A percentile compares a stretch with the other conserved stretches of the same genome.
Evolutionary conservation across 2,329 filamentous ascomycete species (phyloP).

Genomic region (Epicoccum nigrum): DNA sequence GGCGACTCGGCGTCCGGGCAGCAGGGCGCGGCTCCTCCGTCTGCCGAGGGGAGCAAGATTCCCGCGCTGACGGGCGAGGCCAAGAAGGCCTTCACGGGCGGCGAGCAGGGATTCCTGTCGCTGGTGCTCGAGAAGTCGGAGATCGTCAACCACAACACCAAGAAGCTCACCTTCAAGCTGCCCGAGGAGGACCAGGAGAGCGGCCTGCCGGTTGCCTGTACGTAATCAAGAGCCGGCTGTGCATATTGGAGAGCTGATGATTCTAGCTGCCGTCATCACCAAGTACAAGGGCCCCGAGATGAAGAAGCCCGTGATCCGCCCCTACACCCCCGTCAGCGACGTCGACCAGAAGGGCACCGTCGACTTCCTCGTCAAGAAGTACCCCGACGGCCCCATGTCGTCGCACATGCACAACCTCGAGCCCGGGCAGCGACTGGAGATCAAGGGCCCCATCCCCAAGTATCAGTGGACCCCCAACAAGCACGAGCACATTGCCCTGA

Average conservation of each 20-base stretch:
- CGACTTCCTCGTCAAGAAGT: slow-evolving; percentile 90
- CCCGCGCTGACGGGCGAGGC: slow-evolving; percentile 49
- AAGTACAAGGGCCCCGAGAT: slow-evolving; percentile 86
- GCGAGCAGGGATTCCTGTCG: slow-evolving; percentile 86
- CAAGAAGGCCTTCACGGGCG: slow-evolving; percentile 72
- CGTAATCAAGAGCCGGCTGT: slow-evolving; percentile 52
- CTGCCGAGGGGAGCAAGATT: slow-evolving; percentile 46
- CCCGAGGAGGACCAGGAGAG: slow-evolving; percentile 84
- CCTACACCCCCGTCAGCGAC: slow-evolving; percentile 91
- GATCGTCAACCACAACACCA: slow-evolving; percentile 90
- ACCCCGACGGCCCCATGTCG: slow-evolving; percentile 90
- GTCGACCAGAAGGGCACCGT: slow-evolving; percentile 81
- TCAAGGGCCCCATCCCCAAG: slow-evolving; percentile 96
- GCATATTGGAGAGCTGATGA: not conserved
- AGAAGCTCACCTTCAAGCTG: slow-evolving; percentile 86
- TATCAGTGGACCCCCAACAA: slow-evolving; percentile 91
- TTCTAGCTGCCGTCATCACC: slow-evolving; percentile 73
- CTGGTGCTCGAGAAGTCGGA: slow-evolving; percentile 81
- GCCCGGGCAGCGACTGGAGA: slow-evolving; percentile 80
- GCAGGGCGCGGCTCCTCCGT: slow-evolving; percentile 34
- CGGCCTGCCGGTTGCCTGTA: slow-evolving; percentile 72
- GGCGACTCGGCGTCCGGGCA: slow-evolving; percentile 33
- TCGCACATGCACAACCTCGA: slow-evolving; percentile 83
- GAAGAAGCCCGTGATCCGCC: slow-evolving; percentile 85
- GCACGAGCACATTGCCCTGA: slow-evolving; percentile 82